Evolutionary conservation across 2,329 filamentous ascomycete species (phyloP).

Genomic region (Colletotrichum sp.): DNA sequence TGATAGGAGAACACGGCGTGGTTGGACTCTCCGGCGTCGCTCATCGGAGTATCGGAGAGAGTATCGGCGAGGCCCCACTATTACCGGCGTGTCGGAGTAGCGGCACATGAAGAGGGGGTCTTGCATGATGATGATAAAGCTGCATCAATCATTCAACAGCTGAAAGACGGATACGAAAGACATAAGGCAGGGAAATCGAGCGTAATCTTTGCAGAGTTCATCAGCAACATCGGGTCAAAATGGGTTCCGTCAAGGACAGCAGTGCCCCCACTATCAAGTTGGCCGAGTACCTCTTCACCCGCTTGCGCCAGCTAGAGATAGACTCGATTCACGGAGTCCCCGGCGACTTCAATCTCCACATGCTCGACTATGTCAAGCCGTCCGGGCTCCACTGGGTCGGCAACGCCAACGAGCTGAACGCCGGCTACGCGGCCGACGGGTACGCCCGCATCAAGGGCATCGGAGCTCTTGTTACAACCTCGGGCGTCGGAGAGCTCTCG

Average conservation of each 20-base stretch:
- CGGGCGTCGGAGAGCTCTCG: slow-evolving; percentile 63
- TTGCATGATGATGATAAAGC: not conserved
- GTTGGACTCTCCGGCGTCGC: not conserved
- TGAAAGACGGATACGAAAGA: too few relatives aligned
- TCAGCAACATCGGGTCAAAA: not conserved
- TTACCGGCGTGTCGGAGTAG: not conserved
- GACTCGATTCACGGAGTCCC: slow-evolving; percentile 58
- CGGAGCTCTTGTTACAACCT: slow-evolving; percentile 59
- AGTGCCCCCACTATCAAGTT: slow-evolving; percentile 39
- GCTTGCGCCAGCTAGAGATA: slow-evolving; percentile 64
- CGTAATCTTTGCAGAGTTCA: not conserved
- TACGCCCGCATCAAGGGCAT: slow-evolving; percentile 60
- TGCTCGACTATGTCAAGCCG: slow-evolving; percentile 41
- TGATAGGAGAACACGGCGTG: not conserved
- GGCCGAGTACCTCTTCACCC: slow-evolving; percentile 65
- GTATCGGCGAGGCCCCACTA: not conserved
- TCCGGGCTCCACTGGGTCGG: slow-evolving; percentile 49
- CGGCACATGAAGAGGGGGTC: not conserved
- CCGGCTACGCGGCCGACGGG: slow-evolving; percentile 61
- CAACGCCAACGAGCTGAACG: slow-evolving; percentile 64
- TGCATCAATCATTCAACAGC: not conserved
- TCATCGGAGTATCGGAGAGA: not conserved
- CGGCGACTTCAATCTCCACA: slow-evolving; percentile 43
- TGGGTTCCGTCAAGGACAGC: not conserved
- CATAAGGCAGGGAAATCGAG: too few relatives aligned